Percentiles rank a stretch among this genome's conserved stretches.
Conservation (phyloP, 2,329 filamentous ascomycete species). For the Aspergillus eucalypticola region DNA sequence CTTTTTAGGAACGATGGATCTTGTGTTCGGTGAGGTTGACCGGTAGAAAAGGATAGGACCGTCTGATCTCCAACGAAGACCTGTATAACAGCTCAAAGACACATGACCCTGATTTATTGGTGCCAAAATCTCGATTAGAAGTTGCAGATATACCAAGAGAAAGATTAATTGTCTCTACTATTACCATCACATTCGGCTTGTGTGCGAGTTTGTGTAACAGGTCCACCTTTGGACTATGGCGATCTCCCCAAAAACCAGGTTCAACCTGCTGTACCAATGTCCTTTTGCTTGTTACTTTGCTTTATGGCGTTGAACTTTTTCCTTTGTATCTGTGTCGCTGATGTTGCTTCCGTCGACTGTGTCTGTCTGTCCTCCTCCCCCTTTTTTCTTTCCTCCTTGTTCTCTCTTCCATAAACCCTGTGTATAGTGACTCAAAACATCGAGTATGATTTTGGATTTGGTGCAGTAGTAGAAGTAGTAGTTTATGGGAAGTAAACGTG, state of each 20-base stretch:
- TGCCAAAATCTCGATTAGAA: not conserved
- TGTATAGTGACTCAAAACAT: conserved; percentile 22
- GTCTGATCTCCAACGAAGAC: conserved; percentile 11
- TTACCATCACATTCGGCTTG: not conserved
- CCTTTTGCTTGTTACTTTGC: conserved; percentile 20
- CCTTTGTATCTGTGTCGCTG: conserved; percentile 21
- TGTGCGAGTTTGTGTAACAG: conserved; percentile 12
- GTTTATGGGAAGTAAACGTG: not conserved
- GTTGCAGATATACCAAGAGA: conserved; percentile 2
- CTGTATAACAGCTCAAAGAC: conserved; percentile 20
- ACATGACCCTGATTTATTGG: not conserved
- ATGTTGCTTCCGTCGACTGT: not conserved
- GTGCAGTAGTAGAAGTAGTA: not conserved
- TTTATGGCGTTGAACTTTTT: conserved; percentile 38
- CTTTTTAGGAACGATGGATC: conserved; percentile 67
- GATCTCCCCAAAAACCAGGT: not conserved
- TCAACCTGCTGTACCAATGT: conserved; percentile 19
- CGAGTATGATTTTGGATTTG: conserved; percentile 1
- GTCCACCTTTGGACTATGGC: conserved; percentile 4
- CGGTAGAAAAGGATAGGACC: conserved; percentile 40
- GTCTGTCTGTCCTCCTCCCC: conserved; percentile 1
- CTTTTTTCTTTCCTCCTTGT: conserved; percentile 27
- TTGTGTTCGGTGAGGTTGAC: conserved; percentile 76
- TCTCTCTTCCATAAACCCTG: conserved; percentile 14
- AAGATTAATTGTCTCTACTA: conserved; percentile 1